phyloP scores from a whole-genome alignment of 192 early-diverging fungal genomes.

The Pilaira anomala region DNA sequence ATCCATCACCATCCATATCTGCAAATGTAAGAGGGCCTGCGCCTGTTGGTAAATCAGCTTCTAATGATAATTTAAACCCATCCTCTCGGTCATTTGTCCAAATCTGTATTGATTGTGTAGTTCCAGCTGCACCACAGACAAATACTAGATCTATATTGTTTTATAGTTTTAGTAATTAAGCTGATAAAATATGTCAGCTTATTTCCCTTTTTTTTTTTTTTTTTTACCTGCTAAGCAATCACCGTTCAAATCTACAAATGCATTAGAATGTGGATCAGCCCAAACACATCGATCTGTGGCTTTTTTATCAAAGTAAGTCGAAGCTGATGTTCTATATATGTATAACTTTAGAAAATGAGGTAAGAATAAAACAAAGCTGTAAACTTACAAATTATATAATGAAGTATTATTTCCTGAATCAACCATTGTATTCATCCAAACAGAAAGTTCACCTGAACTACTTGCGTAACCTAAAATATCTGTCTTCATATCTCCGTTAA shows the following conservation, averaged over 20 bases:
- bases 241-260: slow-evolving; percentile 90
- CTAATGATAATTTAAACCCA: slow-evolving; percentile 64
- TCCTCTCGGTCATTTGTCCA: slow-evolving; percentile 65
- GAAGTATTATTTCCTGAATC: slow-evolving; percentile 15
- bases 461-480: slow-evolving; percentile 54
- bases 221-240: slow-evolving; percentile 78
- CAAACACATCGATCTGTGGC: slow-evolving; percentile 52
- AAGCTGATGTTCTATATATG: slow-evolving; percentile 19
- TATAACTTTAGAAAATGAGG: neutral
- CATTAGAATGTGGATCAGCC: slow-evolving; percentile 84
- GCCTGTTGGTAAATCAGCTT: slow-evolving; percentile 57
- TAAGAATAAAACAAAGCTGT: neutral
- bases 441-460: slow-evolving; percentile 33
- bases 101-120: slow-evolving; percentile 60
- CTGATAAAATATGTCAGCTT: neutral
- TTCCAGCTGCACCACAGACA: slow-evolving; percentile 53
- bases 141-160: slow-evolving; percentile 50
- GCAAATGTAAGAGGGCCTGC: slow-evolving; percentile 83
- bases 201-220: neutral
- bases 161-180: neutral
- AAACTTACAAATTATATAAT: slow-evolving; percentile 30
- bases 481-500: slow-evolving; percentile 57
- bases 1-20: slow-evolving; percentile 92
- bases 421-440: slow-evolving; percentile 45
- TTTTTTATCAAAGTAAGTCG: slow-evolving; percentile 14